Percentiles rank a stretch among this genome's conserved stretches.
These are phyloP conservation scores for Vitis vinifera DNA, from an alignment of 164 flowering plant genomes.

Conservation along the genomic window ASM3070453v1 NC_081811.1:9883501-9884000, in stretches of 20 bases:
- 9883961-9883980: constrained; percentile 62
- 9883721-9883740: constrained; percentile 74
- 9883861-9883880: constrained; percentile 76
- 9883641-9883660: background rate
- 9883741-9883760: constrained; percentile 72
- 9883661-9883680: constrained; percentile 70
- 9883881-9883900: constrained; percentile 66
- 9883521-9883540: constrained; percentile 61
- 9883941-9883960: constrained; percentile 75
- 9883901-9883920: constrained; percentile 68
- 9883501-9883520: constrained; percentile 70
- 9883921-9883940: constrained; percentile 74
- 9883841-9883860: constrained; percentile 73
- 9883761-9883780: constrained; percentile 77
- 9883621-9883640: background rate
- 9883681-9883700: constrained; percentile 80
- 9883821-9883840: constrained; percentile 66
- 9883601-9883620: background rate
- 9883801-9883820: constrained; percentile 75
- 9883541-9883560: constrained; percentile 73
- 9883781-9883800: constrained; percentile 70
- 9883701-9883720: constrained; percentile 79
- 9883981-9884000: constrained; percentile 86
- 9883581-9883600: background rate
- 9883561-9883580: constrained; percentile 2